A percentile compares a stretch with the other conserved stretches of the same genome.
Evolutionary conservation across 2,329 filamentous ascomycete species (phyloP).

Genomic region (Aspergillus texensis): DNA sequence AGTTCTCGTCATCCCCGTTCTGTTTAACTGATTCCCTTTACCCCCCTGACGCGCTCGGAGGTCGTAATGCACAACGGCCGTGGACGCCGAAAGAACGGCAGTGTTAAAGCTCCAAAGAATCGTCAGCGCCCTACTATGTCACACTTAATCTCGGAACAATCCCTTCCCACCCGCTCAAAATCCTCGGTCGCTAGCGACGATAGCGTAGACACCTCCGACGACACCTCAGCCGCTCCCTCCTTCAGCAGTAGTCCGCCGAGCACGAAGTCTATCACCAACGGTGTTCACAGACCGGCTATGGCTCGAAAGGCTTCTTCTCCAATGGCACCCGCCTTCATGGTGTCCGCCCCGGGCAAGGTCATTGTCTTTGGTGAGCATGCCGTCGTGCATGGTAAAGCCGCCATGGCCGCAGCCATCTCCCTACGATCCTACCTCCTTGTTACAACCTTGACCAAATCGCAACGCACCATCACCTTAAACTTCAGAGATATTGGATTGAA

Average conservation of each 20-base stretch:
- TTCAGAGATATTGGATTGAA: constrained; percentile 89
- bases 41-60: constrained; percentile 15
- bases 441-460: constrained; percentile 89
- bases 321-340: constrained; percentile 89
- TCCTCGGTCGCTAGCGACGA: constrained; percentile 24
- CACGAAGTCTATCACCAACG: constrained; percentile 10
- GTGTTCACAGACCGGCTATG: constrained; percentile 19
- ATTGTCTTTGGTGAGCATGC: constrained; percentile 98
- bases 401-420: constrained; percentile 92
- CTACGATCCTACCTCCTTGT: constrained; percentile 95
- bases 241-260: constrained; percentile 22
- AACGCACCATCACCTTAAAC: constrained; percentile 80
- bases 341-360: constrained; percentile 95
- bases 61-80: constrained; percentile 24
- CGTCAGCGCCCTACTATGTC: constrained; percentile 32
- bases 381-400: constrained; percentile 95
- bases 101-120: constrained; percentile 27
- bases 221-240: constrained; percentile 31
- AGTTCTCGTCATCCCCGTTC: background rate
- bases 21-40: constrained; percentile 5
- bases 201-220: constrained; percentile 33
- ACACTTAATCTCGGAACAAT: constrained; percentile 27
- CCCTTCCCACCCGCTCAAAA: constrained; percentile 23
- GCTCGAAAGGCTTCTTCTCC: constrained; percentile 54
- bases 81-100: constrained; percentile 35